Base-by-base conservation (phyloP, 1,284 basidiomycete genomes). In the Leccinum pseudoinsigne region DNA sequence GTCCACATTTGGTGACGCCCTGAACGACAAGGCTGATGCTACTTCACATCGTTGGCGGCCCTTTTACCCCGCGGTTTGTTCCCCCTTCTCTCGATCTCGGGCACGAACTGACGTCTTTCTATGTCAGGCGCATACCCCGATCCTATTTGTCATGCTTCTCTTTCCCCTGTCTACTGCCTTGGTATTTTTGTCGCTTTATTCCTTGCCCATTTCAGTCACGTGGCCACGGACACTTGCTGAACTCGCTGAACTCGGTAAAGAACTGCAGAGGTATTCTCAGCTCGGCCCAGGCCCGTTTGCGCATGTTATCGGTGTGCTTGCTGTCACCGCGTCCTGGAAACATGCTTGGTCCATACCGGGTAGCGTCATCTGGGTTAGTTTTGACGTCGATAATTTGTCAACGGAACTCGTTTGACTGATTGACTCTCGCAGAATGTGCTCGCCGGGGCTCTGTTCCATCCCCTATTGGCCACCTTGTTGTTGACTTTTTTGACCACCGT, bases 291-390 rank as follows among this genome's bases (percentile, higher is more conserved):
- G 75, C 2, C 84, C 87, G 16, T 80, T 86, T 62, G 82, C 83
- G 5, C 91, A 93, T 74, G 88, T 93, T 55, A 75, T 95, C 55
- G 86, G 82, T n/a, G 93, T 94, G 45, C 83, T 97, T 70, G 87
- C 89, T 42, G 82, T 94, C n/a, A 87, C 90, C 21, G 92, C 92
- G 3, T 81, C 93, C 40, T 97, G 93, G 93, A 96, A 95, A 77
- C 94, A 97, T 74, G 93, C 94, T 7, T 97, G 94, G 94, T 95
- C 93, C 64, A 86, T 97, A 58, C 94, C 94, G 5, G 94, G 94
- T 5, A 94, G 92, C 65, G 93, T 95, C 60, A 83, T 96, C 61
- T 89, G 94, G 86, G 92, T 94, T 11, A 11, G 70, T 68, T 54
- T 62, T 6, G 14, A 68, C 69, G 86, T 81, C 45, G 55, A 9